phyloP scores from a whole-genome alignment of 305 asterid genomes.

The Fraxinus sp. region DNA sequence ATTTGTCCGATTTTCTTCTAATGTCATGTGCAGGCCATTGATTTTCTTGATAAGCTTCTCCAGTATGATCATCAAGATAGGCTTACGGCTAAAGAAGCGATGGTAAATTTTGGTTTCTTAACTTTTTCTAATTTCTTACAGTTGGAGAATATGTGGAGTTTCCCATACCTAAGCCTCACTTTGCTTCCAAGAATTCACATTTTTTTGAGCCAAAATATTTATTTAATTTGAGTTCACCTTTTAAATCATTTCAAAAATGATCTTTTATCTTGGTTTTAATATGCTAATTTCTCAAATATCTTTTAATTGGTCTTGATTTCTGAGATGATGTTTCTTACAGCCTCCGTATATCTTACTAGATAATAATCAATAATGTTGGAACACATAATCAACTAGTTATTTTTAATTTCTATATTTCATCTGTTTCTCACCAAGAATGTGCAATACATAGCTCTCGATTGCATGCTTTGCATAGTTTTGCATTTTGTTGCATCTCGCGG shows the following conservation, averaged over 20 bases:
- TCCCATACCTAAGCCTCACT: background rate
- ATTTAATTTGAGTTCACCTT: background rate
- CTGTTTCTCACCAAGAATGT: background rate
- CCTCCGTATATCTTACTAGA: background rate
- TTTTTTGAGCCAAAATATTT: background rate
- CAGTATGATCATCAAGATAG: background rate
- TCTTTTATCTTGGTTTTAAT: background rate
- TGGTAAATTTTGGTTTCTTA: background rate
- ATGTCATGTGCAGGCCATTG: background rate
- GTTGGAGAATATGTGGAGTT: background rate
- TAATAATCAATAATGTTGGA: background rate
- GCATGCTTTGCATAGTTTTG: background rate
- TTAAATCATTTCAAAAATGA: background rate
- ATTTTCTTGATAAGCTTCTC: background rate
- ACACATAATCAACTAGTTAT: background rate
- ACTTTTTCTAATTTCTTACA: background rate
- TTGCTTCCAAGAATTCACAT: background rate
- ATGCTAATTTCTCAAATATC: background rate
- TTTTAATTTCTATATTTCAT: too few relatives aligned
- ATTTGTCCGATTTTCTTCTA: background rate
- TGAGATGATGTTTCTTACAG: background rate
- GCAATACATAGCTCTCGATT: background rate
- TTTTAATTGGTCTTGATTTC: background rate
- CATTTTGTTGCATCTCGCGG: background rate
- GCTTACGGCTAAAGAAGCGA: background rate